phyloP scores from a whole-genome alignment of 1,284 basidiomycete species.

The Apiotrichum sp. region DNA sequence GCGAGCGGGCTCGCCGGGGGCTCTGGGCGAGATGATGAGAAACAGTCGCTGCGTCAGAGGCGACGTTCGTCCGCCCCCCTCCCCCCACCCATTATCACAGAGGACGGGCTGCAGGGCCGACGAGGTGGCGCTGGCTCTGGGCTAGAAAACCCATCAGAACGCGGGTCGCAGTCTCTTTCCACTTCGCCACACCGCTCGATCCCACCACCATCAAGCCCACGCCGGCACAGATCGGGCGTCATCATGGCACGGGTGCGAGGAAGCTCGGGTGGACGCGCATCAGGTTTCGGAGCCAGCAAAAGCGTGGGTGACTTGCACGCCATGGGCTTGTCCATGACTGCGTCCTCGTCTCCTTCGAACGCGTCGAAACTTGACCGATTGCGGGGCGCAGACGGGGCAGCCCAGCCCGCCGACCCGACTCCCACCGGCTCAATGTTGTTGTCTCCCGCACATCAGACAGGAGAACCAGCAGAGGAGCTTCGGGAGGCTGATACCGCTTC shows the following conservation, averaged over 20 bases:
- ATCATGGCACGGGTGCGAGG: conserved; percentile 34
- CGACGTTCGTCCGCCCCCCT: not conserved
- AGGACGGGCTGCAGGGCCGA: not conserved
- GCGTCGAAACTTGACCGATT: not conserved
- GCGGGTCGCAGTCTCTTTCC: not conserved
- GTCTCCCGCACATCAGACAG: too few relatives aligned
- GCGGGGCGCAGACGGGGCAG: too few relatives aligned
- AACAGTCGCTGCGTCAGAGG: not conserved
- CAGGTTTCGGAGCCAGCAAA: conserved; percentile 24
- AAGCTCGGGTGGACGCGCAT: conserved; percentile 21
- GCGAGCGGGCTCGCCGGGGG: too few relatives aligned
- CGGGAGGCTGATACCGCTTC: conserved; percentile 8
- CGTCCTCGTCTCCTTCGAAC: not conserved
- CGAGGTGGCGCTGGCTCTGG: too few relatives aligned
- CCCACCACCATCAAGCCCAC: conserved; percentile 33
- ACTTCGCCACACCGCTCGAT: not conserved
- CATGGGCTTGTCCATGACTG: conserved; percentile 9
- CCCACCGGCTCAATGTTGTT: too few relatives aligned
- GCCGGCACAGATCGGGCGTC: conserved; percentile 36
- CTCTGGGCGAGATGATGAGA: not conserved
- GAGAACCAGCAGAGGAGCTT: conserved; percentile 13
- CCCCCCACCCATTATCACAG: not conserved
- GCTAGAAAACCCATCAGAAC: not conserved
- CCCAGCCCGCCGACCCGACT: too few relatives aligned
- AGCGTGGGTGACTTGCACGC: conserved; percentile 33